Evolutionary conservation across 345 rosid genomes (phyloP).

Genomic region (Raphanus raphanistrum): DNA sequence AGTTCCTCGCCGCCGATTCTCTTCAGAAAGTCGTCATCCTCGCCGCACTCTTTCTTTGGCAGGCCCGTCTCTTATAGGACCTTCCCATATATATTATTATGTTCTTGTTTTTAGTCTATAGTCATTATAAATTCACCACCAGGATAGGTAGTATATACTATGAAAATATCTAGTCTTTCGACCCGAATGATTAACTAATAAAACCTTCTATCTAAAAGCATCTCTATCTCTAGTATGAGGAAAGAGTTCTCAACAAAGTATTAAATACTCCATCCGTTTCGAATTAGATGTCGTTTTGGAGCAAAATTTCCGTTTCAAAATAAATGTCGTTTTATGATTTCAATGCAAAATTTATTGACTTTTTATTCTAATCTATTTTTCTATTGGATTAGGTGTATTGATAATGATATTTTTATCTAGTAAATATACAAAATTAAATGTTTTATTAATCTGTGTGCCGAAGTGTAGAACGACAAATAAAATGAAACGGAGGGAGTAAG

Average conservation of each 20-base stretch:
- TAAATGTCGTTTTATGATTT: no score
- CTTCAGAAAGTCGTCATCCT: conserved; percentile 75
- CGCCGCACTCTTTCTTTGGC: conserved; percentile 68
- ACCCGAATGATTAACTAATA: not conserved
- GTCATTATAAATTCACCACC: not conserved
- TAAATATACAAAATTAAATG: no score
- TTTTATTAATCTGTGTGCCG: no score
- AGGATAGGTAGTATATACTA: not conserved
- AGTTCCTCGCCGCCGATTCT: conserved; percentile 79
- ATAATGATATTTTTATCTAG: no score
- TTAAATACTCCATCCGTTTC: not conserved
- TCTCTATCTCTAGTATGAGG: not conserved
- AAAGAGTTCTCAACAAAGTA: not conserved
- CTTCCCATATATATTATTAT: not conserved
- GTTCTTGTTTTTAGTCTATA: not conserved
- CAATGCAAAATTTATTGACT: no score
- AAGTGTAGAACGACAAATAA: no score
- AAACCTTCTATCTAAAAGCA: not conserved
- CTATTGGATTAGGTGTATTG: no score
- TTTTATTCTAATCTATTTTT: no score
- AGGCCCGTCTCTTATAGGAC: conserved; percentile 33
- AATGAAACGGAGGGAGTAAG: not conserved
- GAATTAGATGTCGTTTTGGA: no score
- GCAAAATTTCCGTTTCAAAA: no score
- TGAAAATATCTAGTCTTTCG: not conserved